Conservation (phyloP, 2,329 filamentous ascomycete species). For the Aspergillus niger region DNA sequence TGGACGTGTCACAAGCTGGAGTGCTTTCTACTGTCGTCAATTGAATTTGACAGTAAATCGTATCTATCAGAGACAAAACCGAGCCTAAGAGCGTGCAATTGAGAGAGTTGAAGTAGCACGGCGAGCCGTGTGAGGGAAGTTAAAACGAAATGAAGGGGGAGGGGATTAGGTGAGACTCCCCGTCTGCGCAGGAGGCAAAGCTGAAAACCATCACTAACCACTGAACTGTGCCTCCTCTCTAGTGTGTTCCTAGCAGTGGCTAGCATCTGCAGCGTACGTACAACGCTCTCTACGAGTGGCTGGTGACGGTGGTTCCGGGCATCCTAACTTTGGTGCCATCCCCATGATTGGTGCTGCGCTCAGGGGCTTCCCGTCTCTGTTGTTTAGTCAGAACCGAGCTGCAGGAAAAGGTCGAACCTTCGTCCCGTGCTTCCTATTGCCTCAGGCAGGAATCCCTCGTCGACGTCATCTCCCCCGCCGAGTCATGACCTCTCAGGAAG, state of each 20-base stretch:
- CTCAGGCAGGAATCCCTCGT: neutral
- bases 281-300: neutral
- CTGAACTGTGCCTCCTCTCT: neutral
- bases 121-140: neutral
- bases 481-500: neutral
- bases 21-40: neutral
- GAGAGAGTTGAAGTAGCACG: neutral
- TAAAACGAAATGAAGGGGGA: slow-evolving; percentile 3
- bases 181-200: slow-evolving; percentile 3
- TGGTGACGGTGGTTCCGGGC: neutral
- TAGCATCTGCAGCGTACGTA: neutral
- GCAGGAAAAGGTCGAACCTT: neutral
- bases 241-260: neutral
- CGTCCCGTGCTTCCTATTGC: neutral
- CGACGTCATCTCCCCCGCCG: neutral
- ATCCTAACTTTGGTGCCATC: neutral
- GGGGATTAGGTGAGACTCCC: slow-evolving; percentile 4
- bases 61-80: neutral
- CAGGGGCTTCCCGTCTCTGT: slow-evolving; percentile 1
- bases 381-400: neutral
- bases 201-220: neutral
- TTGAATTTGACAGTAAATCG: neutral
- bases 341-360: neutral
- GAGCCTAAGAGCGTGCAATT: neutral
- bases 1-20: neutral